These are phyloP conservation scores for Agrocybe praecox DNA, from an alignment of 768 basidiomycete genomes.

Conservation along the genomic window DNA sequence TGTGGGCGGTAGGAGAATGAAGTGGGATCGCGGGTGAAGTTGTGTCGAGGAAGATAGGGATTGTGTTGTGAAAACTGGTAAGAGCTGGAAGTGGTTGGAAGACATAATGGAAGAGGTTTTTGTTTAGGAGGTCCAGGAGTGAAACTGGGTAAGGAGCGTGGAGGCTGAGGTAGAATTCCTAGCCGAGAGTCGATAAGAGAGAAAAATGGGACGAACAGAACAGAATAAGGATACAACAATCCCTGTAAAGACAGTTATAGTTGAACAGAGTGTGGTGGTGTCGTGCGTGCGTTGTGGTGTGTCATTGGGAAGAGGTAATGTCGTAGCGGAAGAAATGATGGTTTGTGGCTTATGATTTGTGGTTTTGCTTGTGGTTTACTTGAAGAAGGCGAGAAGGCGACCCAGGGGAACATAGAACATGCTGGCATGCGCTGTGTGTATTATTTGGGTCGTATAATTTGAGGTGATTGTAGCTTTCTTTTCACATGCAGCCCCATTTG, in stretches of 20 bases:
- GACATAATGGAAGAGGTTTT: not conserved
- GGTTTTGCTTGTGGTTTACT: not conserved
- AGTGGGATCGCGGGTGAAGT: not conserved
- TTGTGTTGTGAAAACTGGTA: not conserved
- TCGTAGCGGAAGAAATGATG: not conserved
- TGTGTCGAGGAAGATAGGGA: not conserved
- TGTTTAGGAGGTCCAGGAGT: not conserved
- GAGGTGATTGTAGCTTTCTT: not conserved
- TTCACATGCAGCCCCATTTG: conserved; percentile 18
- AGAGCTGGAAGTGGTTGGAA: not conserved
- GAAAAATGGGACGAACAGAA: not conserved
- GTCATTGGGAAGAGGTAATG: not conserved
- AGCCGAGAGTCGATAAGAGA: not conserved
- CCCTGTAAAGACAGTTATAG: not conserved
- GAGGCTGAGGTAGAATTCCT: not conserved
- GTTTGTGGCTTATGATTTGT: not conserved
- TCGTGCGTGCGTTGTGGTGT: not conserved
- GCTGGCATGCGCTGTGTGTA: conserved; percentile 1
- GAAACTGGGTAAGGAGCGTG: not conserved
- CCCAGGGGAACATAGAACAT: not conserved
- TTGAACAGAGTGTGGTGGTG: not conserved
- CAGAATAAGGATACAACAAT: not conserved
- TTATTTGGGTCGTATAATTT: not conserved
- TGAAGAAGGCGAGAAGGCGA: not conserved
- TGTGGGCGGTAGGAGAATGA: not conserved